Evolutionary conservation across 306 rosid species (phyloP), one percentile per base, ranked within the genome.

Genomic region (Myrica gale): DNA sequence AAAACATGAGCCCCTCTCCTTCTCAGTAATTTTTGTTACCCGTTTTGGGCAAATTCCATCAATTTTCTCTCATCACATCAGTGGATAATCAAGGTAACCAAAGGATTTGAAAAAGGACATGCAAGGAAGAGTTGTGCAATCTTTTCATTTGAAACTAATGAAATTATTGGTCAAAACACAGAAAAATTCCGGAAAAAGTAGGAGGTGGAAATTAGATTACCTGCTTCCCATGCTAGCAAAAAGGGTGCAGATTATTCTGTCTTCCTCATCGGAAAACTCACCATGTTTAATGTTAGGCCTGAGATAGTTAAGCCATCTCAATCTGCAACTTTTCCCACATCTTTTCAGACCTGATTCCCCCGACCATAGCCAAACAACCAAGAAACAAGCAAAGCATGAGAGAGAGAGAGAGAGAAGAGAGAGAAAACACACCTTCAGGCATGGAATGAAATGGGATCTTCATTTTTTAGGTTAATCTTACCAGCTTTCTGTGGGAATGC

Each of bases 401-500:
- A 19, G 5, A 45, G 39, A 16, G 39, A 16, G 32, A 23, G 61
- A 71, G 80, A 74, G 0, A 56, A 26, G 2, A 26, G 43, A 58
- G 44, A 69, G 15, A 47, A 10, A 47, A 12, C 51, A 47, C 71
- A 39, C 60, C 32, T 62, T 4, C 26, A 72, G 17, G 55, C 51
- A 66, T 52, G 26, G 52, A 43, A 53, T 58, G 58, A 21, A 80
- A 65, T 65, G 48, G 23, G 50, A 17, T 21, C n/a, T 15, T 53
- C 42, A 51, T 39, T 39, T n/a, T 7, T 51, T 52, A 65, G 74
- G 51, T 74, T n/a, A 57, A 63, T 26, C 63, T 84, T 87, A 93
- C 98, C 97, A 69, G 96, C 98, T 88, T 90, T 93, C 39, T 88
- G 97, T 41, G 98, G 98, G 76, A 93, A 97, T 71, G 96, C 91